Evolutionary conservation across 768 basidiomycete genomes (phyloP), one percentile per base, ranked within the genome.

Genomic region (Panus rudis): DNA sequence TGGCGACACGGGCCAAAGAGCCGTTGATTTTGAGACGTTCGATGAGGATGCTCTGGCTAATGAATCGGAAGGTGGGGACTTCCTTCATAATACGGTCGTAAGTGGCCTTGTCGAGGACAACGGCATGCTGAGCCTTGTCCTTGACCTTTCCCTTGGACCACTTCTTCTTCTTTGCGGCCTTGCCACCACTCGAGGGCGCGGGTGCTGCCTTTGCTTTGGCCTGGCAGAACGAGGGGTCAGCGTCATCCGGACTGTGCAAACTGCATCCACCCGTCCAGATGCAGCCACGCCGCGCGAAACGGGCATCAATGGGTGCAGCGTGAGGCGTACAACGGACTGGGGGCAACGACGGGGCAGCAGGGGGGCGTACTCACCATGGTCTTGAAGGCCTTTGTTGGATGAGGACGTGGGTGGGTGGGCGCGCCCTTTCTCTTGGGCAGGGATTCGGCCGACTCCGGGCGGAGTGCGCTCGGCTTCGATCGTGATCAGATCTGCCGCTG

Each of bases 71-170:
- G 65, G 93, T 92, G 37, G 96, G 96, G 68, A 90, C 91, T 68
- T 98, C 93, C 79, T 97, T 97, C 61, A 94, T 65, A 75, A 96
- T 92, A 60, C 89, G 87, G 72, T 92, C 90, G 69, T 68, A 94
- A 56, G 84, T 87, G 43, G 81, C 54, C 76, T 97, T 94, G 77
- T 98, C 94, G 60, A 94, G 82, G 55, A 82, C 73, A 67, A 97
- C 92, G 57, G 90, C 78, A 79, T 98, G 93, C 63, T 89, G 83
- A 60, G 94, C 91, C 84, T 98, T 99, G 75, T 99, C 96, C 85
- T 99, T 99, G 68, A 99, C 96, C 74, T 98, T 98, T 65, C 96
- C 96, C 79, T 98, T 98, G 57, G 91, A 96, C 93, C 93, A 97
- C 80, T 98, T 98, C 90, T 98, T 98, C 81, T 98, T 98, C 80